These are phyloP conservation scores for Chrysanthemum makinoi DNA, from an alignment of 129 eudicot species.

Conservation along the genomic window DNA sequence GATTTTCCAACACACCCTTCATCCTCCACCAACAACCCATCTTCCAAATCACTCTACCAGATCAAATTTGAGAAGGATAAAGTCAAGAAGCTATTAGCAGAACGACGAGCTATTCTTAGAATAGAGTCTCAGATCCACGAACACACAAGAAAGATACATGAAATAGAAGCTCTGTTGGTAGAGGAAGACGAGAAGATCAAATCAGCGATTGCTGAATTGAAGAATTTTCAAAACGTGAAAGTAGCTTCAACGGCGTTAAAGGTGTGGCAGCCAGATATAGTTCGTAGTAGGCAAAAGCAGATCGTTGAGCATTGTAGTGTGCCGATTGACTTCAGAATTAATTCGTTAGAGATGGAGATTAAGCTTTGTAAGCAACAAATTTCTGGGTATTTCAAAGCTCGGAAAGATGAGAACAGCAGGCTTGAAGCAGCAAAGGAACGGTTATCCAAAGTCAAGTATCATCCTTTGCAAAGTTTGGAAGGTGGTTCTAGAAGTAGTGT, in stretches of 20 bases:
- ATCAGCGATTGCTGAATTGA: constrained; percentile 41
- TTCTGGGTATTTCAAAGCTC: constrained; percentile 49
- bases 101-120: constrained; percentile 64
- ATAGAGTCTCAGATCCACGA: constrained; percentile 66
- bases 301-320: constrained; percentile 75
- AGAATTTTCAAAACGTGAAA: constrained; percentile 54
- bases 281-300: constrained; percentile 72
- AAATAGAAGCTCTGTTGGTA: constrained; percentile 25
- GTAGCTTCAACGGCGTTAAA: constrained; percentile 82
- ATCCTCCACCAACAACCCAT: constrained; percentile 18
- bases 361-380: constrained; percentile 83
- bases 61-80: constrained; percentile 68
- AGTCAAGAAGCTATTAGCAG: constrained; percentile 56
- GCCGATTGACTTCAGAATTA: constrained; percentile 55
- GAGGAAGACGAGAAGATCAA: constrained; percentile 54
- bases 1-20: constrained; percentile 54
- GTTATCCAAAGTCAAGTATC: constrained; percentile 56
- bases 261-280: constrained; percentile 92
- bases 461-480: constrained; percentile 52
- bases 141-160: constrained; percentile 50
- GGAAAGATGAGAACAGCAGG: constrained; percentile 54
- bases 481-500: constrained; percentile 17
- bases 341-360: constrained; percentile 81
- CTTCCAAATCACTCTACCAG: constrained; percentile 28
- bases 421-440: constrained; percentile 54